These are phyloP conservation scores for Endothia cerciana DNA, from an alignment of 2,329 filamentous ascomycete species.

Conservation along the genomic window DNA sequence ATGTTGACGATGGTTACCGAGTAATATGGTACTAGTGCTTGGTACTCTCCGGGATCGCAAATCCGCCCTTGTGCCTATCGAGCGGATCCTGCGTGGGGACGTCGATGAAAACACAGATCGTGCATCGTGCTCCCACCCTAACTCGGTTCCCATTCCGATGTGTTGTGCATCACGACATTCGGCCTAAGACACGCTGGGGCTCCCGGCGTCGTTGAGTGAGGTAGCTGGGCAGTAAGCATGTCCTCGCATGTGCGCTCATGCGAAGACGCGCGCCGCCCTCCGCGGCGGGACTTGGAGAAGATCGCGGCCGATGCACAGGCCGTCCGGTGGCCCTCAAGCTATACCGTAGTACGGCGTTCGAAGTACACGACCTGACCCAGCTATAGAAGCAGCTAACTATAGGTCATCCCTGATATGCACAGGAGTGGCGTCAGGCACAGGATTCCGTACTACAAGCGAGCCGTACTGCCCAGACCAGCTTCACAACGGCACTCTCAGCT, in stretches of 20 bases:
- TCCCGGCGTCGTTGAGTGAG: neutral
- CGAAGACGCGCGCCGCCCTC: neutral
- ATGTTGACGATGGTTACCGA: neutral
- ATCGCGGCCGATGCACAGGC: neutral
- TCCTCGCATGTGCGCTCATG: neutral
- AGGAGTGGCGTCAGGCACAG: conserved; percentile 2
- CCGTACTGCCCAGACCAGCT: neutral
- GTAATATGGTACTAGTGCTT: too few relatives aligned
- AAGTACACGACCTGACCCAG: neutral
- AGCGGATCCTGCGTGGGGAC: conserved; percentile 23
- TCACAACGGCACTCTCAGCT: too few relatives aligned
- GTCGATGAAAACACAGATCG: conserved; percentile 25
- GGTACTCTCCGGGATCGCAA: neutral
- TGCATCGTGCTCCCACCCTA: conserved; percentile 14
- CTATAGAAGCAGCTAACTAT: neutral
- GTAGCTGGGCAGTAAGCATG: too few relatives aligned
- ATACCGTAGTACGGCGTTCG: neutral
- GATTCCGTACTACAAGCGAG: conserved; percentile 3
- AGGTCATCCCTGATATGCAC: conserved; percentile 3
- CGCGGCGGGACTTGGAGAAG: neutral
- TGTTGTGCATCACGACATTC: conserved; percentile 4
- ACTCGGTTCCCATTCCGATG: conserved; percentile 18
- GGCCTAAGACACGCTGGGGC: neutral
- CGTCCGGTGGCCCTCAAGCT: neutral
- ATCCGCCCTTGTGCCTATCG: conserved; percentile 13